Evolutionary conservation across 2,329 filamentous ascomycete genomes (phyloP).

Genomic region (Tolypocladium ovalisporum): DNA sequence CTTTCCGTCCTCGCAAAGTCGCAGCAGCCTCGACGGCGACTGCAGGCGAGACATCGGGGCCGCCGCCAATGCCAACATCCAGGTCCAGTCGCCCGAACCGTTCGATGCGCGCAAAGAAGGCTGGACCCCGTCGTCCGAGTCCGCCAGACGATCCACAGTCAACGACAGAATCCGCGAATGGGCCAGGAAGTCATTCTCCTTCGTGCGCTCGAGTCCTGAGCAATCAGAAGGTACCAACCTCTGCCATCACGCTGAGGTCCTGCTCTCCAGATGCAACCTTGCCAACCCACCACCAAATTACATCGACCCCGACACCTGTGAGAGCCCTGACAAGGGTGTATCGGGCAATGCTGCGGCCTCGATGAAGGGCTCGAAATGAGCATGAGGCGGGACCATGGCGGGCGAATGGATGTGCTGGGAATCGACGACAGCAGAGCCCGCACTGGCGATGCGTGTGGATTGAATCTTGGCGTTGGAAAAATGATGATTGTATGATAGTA

Average conservation of each 20-base stretch:
- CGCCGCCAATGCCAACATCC: background rate
- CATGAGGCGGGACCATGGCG: background rate
- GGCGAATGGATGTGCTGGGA: background rate
- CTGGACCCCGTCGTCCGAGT: conserved; percentile 14
- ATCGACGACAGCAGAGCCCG: background rate
- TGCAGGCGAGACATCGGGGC: conserved; percentile 3
- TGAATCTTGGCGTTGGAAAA: background rate
- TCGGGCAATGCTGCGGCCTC: conserved; percentile 8
- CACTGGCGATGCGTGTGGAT: background rate
- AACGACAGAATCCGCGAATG: conserved; percentile 22
- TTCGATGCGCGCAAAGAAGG: conserved; percentile 10
- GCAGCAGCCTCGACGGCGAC: conserved; percentile 16
- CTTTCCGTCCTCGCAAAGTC: conserved; percentile 12
- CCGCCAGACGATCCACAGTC: conserved; percentile 16
- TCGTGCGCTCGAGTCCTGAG: conserved; percentile 13
- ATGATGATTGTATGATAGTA: background rate
- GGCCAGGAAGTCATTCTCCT: conserved; percentile 20
- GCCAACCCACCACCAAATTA: background rate
- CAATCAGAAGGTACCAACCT: conserved; percentile 11
- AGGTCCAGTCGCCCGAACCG: background rate
- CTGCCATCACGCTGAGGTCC: conserved; percentile 2
- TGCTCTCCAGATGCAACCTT: background rate
- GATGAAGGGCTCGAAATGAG: conserved; percentile 6
- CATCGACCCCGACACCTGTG: background rate
- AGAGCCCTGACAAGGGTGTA: conserved; percentile 3